These are phyloP conservation scores for Lodderomyces pseudojiufengensis DNA, from an alignment of 1,139 yeast genomes.

Conservation along the genomic window DNA sequence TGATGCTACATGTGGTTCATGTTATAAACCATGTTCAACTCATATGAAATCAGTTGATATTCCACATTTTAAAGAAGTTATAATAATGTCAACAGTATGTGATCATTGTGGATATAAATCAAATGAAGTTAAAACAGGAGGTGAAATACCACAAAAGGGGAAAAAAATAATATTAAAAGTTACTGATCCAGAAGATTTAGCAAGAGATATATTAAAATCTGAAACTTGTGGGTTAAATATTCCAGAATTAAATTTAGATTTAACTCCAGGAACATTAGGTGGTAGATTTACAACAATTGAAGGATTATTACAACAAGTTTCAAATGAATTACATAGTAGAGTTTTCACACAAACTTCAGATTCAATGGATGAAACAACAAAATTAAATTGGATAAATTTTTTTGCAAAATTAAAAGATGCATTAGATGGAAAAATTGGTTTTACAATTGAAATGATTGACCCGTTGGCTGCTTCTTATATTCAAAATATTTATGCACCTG, in stretches of 20 bases:
- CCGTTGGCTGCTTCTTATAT: slow-evolving; percentile 94
- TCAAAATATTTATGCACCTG: slow-evolving; percentile 98
- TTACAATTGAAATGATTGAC: slow-evolving; percentile 87
- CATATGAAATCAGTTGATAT: slow-evolving; percentile 96
- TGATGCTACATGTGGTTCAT: slow-evolving; percentile 88
- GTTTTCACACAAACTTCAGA: slow-evolving; percentile 87
- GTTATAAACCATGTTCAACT: slow-evolving; percentile 77
- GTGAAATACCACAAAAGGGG: slow-evolving; percentile 88
- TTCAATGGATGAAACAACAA: slow-evolving; percentile 80
- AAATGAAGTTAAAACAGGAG: slow-evolving; percentile 98
- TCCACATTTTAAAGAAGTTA: slow-evolving; percentile 97
- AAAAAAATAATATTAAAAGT: slow-evolving; percentile 68
- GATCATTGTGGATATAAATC: slow-evolving; percentile 93
- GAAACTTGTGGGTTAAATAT: slow-evolving; percentile 85
- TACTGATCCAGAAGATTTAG: slow-evolving; percentile 89
- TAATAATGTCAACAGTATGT: slow-evolving; percentile 93
- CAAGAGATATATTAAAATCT: slow-evolving; percentile 90
- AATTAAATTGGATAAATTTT: slow-evolving; percentile 76
- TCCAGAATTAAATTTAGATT: slow-evolving; percentile 87
- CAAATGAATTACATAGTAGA: slow-evolving; percentile 81
- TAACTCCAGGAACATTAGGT: slow-evolving; percentile 95
- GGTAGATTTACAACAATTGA: slow-evolving; percentile 97
- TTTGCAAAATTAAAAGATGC: slow-evolving; percentile 75
- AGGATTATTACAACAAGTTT: slow-evolving; percentile 85
- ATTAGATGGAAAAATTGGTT: slow-evolving; percentile 75